Base-by-base conservation (phyloP, 2,329 filamentous ascomycete species). In the Orbilia blumenaviensis region DNA sequence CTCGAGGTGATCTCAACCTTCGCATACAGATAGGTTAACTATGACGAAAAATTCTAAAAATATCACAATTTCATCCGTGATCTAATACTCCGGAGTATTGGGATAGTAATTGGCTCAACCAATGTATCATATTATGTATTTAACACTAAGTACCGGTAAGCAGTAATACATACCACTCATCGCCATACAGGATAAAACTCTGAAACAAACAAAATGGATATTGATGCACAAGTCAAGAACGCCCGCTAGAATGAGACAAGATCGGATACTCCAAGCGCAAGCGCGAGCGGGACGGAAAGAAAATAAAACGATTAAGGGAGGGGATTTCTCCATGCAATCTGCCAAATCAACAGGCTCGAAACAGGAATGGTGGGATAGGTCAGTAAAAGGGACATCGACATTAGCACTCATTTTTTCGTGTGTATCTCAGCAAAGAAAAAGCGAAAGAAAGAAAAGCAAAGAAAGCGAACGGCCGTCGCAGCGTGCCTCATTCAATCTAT, bases 401-500 rank as follows among this genome's bases (percentile, higher is more conserved):
- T 73, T 66, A 66, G 23, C 44, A 62, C 62, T 67, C 46, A 36
- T 44, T 46, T 44, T 50, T 38, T 16, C 23, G 41, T 23, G 29
- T 56, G n/a, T 56, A 42, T 21, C 25, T 36, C 14, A 36, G n/a
- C 7, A 25, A 25, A 27, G 27, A 50, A 8, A 36, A 68, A 38
- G 52, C 29, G 29, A 29, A 38, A 52, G 23, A 3, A 34, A 29
- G 44, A 29, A 60, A 38, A n/a, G 8, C 18, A 27, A 29, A 25
- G 21, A 44, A 12, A 61, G 9, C 3, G 44, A 69, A 69, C 66
- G 32, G 66, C 44, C 54, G 66, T 61, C 54, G 9, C 42, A 66
- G 38, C 38, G 48, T 58, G 56, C 21, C 41, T 50, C 48, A 41
- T 66, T 38, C 56, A 64, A 73, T 73, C 60, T 64, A 73, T 50